Evolutionary conservation across 129 eudicot species (phyloP), one percentile per base, ranked within the genome.

Genomic region (Ambrosia artemisiifolia): DNA sequence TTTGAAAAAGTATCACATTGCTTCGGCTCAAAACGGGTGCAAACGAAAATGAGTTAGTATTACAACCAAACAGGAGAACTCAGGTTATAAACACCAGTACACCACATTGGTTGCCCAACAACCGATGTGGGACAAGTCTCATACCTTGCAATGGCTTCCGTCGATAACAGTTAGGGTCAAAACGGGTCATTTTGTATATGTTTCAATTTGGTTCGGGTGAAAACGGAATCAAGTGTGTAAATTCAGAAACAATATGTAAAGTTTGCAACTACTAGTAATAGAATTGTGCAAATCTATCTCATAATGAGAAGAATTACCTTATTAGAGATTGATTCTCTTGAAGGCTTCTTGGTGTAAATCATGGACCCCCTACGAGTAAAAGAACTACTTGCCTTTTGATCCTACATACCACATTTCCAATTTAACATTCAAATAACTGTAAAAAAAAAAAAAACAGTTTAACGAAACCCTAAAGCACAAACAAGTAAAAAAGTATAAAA

Each of bases 341-440:
- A 83, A 30, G 99, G 99, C 47, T 91, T 86, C 86, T 90, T 90
- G 12, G 99, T 94, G 65, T 94, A 86, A 70, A 78, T 76, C 87
- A 94, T 85, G 0, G 99, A 90, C 56, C 94, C 96, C 74, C 99
- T 84, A 5, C 99, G 83, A 30, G 96, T 90, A 59, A 84, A 94
- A 4, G 96, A 88, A 65, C 86, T 75, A 48, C 68, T 88, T 8
- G 80, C 77, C 80, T 90, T 94, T 78, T 76, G 87, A 73, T 94
- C 97, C 99, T 94, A 65, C 77, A 81, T 7, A 12, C 59, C 30
- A 40, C 35, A 32, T 78, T 36, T 6, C 14, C 8, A 67, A 67
- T 11, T 14, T 18, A 56, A 28, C 16, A 11, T 6, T 59, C 20
- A 30, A 66, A 24, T 53, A 10, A 34, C 42, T 8, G 62, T 12